Evolutionary conservation across 352 stramenopile species (phyloP), one percentile per base, ranked within the genome.

Genomic region (Peronosclerospora sorghi): DNA sequence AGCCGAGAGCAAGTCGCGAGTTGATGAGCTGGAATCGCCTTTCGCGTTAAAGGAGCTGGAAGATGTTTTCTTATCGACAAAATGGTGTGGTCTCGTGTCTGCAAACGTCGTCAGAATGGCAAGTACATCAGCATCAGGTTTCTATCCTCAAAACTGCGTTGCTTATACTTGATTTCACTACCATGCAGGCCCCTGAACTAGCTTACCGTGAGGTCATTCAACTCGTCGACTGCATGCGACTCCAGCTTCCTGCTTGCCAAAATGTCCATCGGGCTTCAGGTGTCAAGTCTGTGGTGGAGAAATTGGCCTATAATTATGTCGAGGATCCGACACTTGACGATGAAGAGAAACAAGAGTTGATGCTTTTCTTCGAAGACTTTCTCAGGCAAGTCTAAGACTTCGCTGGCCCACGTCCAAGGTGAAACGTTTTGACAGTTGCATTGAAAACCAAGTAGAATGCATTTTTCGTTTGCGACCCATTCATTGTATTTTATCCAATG

Each of bases 81-180:
- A 68, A 24, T 92, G 75, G 73, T 92, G 79, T 36, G 26, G 55
- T 1, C 70, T 68, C 7, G 57, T 83, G 18, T 57, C 63, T 10
- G 38, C 45, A 0, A 85, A 81, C 27, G 68, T 86, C 38, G 40
- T 75, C 9, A 40, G 59, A 30, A 65, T 73, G 45, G 67, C 76
- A 65, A 17, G 64, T 63, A 12, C 17, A 38, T 8, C 15, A 44
- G 9, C n/a, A n/a, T 46, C 17, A 3, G 10, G 12, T 9, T n/a
- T n/a, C 19, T 37, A 19, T 32, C 4, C 5, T 34, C 32, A 15
- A 12, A 4, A 17, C 34, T 45, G 13, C 14, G 27, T 24, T 14
- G 13, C 20, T 41, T 17, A 48, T 43, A 37, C 15, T 39, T 44
- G 30, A 9, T 40, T 23, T 9, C 34, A 30, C 13, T 41, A 9